Conservation (phyloP, 2,329 filamentous ascomycete species). For the Biscogniauxia mediterranea region DNA sequence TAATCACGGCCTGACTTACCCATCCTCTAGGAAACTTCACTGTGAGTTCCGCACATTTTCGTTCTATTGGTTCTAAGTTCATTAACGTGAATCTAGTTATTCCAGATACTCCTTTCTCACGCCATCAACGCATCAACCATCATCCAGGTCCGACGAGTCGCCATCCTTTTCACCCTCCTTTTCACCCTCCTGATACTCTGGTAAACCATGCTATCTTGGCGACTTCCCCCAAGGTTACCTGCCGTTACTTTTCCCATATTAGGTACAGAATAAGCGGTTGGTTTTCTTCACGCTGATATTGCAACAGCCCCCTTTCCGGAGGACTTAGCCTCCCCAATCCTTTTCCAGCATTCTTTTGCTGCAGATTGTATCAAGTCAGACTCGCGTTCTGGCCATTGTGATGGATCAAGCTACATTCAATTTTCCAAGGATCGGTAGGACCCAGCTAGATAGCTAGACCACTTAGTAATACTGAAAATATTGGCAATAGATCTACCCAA, state of each 20-base stretch:
- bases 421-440: constrained; percentile 11
- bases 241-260: constrained; percentile 19
- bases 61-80: background rate
- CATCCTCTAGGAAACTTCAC: constrained; percentile 46
- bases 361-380: constrained; percentile 10
- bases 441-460: constrained; percentile 19
- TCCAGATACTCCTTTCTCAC: constrained; percentile 4
- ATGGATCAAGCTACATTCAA: constrained; percentile 9
- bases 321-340: constrained; percentile 12
- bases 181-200: constrained; percentile 12
- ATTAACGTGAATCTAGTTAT: background rate
- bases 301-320: constrained; percentile 23
- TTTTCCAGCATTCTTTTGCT: constrained; percentile 10
- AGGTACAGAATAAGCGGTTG: constrained; percentile 21
- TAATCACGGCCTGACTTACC: constrained; percentile 50
- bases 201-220: constrained; percentile 23
- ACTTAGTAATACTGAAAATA: constrained; percentile 22
- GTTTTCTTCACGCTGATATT: constrained; percentile 30
- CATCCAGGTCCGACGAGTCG: constrained; percentile 11
- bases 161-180: constrained; percentile 5
- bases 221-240: constrained; percentile 19
- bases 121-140: constrained; percentile 9
- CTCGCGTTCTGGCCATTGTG: constrained; percentile 6
- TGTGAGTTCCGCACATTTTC: constrained; percentile 17
- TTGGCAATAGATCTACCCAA: constrained; percentile 13